phyloP scores from a whole-genome alignment of 805 yeast genomes.

The Pichia rugopelliculosa region DNA sequence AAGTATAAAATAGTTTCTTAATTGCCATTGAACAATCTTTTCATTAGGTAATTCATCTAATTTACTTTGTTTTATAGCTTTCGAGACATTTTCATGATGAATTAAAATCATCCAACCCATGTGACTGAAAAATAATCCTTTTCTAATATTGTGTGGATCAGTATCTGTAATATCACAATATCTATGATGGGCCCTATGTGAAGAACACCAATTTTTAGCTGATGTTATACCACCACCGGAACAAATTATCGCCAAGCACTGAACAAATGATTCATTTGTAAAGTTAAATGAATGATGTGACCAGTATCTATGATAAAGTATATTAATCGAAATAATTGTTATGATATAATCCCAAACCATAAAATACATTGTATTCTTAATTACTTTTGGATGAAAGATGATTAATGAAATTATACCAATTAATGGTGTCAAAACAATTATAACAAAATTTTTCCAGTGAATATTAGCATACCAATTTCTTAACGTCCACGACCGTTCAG shows the following conservation, averaged over 20 bases:
- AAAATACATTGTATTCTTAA: slow-evolving; percentile 37
- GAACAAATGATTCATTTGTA: slow-evolving; percentile 37
- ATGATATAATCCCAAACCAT: slow-evolving; percentile 47
- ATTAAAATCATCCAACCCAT: slow-evolving; percentile 79
- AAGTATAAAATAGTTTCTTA: slow-evolving; percentile 55
- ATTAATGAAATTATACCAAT: slow-evolving; percentile 15
- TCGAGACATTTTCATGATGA: slow-evolving; percentile 49
- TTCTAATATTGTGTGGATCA: slow-evolving; percentile 80
- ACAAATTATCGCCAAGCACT: slow-evolving; percentile 52
- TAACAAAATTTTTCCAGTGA: slow-evolving; percentile 62
- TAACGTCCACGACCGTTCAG: slow-evolving; percentile 71
- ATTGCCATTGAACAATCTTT: slow-evolving; percentile 58
- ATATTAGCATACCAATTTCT: slow-evolving; percentile 65
- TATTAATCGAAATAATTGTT: slow-evolving; percentile 68
- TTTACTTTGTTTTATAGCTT: slow-evolving; percentile 34
- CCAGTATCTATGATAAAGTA: slow-evolving; percentile 77
- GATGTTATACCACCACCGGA: slow-evolving; percentile 72
- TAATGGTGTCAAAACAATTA: slow-evolving; percentile 51
- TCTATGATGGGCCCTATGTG: slow-evolving; percentile 87
- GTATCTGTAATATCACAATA: slow-evolving; percentile 71
- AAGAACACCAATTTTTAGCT: slow-evolving; percentile 69
- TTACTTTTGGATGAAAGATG: slow-evolving; percentile 8
- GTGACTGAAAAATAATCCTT: slow-evolving; percentile 78
- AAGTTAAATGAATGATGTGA: slow-evolving; percentile 50
- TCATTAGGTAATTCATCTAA: slow-evolving; percentile 59